Conservation (phyloP, 352 stramenopile species). For the Pythium volutum region DNA sequence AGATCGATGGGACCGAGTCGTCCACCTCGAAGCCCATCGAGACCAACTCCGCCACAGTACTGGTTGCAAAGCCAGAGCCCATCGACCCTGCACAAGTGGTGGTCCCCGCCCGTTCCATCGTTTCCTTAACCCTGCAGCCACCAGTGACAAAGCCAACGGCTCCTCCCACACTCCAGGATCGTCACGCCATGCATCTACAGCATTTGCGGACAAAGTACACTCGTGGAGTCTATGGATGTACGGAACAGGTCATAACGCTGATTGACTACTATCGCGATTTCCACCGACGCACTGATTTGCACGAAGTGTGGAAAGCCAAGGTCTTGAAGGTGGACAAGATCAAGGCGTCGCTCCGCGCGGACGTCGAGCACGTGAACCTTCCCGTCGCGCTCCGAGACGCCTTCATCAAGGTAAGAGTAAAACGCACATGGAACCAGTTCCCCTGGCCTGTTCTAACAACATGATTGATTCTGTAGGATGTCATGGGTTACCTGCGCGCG, state of each 20-base stretch:
- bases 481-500: conserved; percentile 46
- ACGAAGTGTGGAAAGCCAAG: conserved; percentile 65
- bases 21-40: not conserved
- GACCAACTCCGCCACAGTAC: not conserved
- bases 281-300: conserved; percentile 62
- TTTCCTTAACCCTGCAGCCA: not conserved
- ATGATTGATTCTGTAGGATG: conserved; percentile 26
- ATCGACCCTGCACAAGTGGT: too few relatives aligned
- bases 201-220: conserved; percentile 67
- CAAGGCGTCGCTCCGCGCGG: conserved; percentile 58
- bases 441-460: not conserved
- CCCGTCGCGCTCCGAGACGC: conserved; percentile 39
- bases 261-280: conserved; percentile 85
- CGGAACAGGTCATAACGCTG: conserved; percentile 74
- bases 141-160: not conserved
- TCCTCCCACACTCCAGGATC: conserved; percentile 10
- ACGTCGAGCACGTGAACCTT: conserved; percentile 69
- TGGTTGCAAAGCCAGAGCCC: too few relatives aligned
- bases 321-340: conserved; percentile 77
- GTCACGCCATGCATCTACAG: conserved; percentile 24
- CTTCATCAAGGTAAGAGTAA: conserved; percentile 52
- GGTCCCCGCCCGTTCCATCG: too few relatives aligned
- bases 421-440: not conserved
- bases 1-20: not conserved
- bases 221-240: conserved; percentile 47